Evolutionary conservation across 164 flowering plant species (phyloP), one percentile per base, ranked within the genome.

Genomic region (Magnolia sinica): DNA sequence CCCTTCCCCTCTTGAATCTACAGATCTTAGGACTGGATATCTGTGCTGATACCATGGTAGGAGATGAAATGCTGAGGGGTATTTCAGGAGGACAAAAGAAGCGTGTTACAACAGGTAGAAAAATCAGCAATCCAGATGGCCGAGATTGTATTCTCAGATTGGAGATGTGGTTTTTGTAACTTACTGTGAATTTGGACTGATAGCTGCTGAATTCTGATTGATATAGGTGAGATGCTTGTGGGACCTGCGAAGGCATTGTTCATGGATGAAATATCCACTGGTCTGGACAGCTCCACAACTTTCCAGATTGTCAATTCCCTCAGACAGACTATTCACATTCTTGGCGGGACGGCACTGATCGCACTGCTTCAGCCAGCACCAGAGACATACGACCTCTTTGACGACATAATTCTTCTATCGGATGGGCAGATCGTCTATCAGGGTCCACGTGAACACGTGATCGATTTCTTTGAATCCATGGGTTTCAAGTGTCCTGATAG

Each of bases 281-380:
- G 90, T 64, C 78, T 89, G n/a, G 92, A 89, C 73, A 89, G 92
- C 67, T 87, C 92, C 3, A 89, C 92, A 23, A 89, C 92, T 37
- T 89, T 63, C 75, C 91, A 89, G 73, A 89, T 92, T 64, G 90
- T 91, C 77, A 90, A 90, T 64, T 86, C 87, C 10, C 61, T 92
- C 1, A 80, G 78, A 79, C 90, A 92, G 65, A 67, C 74, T 7
- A 80, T 88, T 55, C 95, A 90, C 78, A 83, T 90, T 58, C 82
- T 90, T 24, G 74, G 86, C n/a, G 90, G 88, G 72, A 91, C 93
- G 7, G 88, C 90, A 19, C 27, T 91, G 59, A 88, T 92, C 50
- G 89, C 97, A 13, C 91, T 92, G 66, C 87, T 92, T 31, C 97
- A 91, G 81, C 97, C 97, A 7, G 90, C 97, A 8, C 97, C 93